These are phyloP conservation scores for Catenaria anguillulae DNA, from an alignment of 371 early-diverging fungal species.

Conservation along the genomic window DNA sequence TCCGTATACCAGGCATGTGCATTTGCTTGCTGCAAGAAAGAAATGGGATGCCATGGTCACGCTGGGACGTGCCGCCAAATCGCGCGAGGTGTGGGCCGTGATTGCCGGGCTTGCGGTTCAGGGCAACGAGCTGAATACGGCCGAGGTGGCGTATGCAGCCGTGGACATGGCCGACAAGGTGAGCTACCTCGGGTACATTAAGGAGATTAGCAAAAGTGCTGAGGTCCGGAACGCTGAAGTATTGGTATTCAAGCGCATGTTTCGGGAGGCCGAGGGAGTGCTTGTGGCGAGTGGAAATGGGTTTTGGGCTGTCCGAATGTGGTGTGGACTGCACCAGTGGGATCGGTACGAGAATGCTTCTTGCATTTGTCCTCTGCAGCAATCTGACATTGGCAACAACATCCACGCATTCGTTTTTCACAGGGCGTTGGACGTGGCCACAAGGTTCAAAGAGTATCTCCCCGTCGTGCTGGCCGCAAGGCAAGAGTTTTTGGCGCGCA, in stretches of 20 bases:
- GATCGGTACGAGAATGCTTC: conserved; percentile 23
- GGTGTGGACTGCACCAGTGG: conserved; percentile 32
- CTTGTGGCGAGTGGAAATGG: conserved; percentile 22
- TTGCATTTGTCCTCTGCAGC: background rate
- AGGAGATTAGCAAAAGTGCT: conserved; percentile 25
- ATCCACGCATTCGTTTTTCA: background rate
- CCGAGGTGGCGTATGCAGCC: conserved; percentile 39
- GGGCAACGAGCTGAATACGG: conserved; percentile 36
- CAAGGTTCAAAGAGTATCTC: conserved; percentile 33
- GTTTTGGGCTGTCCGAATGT: conserved; percentile 29
- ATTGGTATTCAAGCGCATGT: conserved; percentile 26
- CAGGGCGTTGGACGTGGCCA: conserved; percentile 34
- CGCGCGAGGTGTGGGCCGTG: conserved; percentile 33
- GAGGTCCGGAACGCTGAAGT: conserved; percentile 32
- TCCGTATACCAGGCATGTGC: conserved; percentile 32
- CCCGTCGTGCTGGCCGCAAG: conserved; percentile 32
- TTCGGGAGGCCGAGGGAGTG: conserved; percentile 32
- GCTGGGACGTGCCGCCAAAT: conserved; percentile 32
- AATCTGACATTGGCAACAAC: background rate
- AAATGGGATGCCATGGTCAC: conserved; percentile 39
- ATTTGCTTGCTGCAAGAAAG: conserved; percentile 28
- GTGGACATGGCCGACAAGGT: conserved; percentile 35
- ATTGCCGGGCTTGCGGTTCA: conserved; percentile 31
- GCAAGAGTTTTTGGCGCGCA: conserved; percentile 23
- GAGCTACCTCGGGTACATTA: conserved; percentile 31